Base-by-base conservation (phyloP, 345 rosid genomes). In the Citrus mangshanensis region DNA sequence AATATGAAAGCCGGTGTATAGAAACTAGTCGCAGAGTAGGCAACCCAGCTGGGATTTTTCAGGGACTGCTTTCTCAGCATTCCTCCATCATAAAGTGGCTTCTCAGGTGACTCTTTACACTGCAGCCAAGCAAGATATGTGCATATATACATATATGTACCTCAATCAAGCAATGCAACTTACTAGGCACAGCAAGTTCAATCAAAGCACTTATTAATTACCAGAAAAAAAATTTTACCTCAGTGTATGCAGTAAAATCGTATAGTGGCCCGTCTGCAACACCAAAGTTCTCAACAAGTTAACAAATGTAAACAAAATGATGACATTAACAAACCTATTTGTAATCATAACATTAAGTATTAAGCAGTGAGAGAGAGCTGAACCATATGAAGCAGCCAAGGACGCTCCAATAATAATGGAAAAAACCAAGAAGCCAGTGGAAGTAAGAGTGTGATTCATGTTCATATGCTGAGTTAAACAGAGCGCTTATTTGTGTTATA, bases 41-140 rank as follows among this genome's bases (percentile, higher is more conserved):
- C 30, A 19, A 12, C 49, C 66, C 12, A 21, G 22, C 46, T 67
- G 37, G 25, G 32, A 46, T 51, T 69, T 55, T 68, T 18, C 60
- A 22, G 61, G 54, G 51, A 1, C 51, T 46, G 51, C 51, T 46
- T 46, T 46, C 69, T 81, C 19, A 93, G 85, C 24, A 92, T 87
- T 59, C 98, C 99, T 87, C 98, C 98, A 70, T 78, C 75, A 84
- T 92, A 90, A 0, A 93, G 91, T 25, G 97, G 86, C 64, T 78
- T 70, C 83, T 91, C 94, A 55, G 98, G 91, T 59, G 68, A 74
- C 35, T 42, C 77, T 86, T 84, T 89, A 68, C 97, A 95, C 98
- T 95, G 93, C 77, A 71, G 80, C 16, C 62, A 35, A 58, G 10
- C 9, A 54, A 74, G 9, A 24, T 27, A 12, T 18, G 75, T 59